Conservation (phyloP, 805 yeast species). For the Candida glaebosa region DNA sequence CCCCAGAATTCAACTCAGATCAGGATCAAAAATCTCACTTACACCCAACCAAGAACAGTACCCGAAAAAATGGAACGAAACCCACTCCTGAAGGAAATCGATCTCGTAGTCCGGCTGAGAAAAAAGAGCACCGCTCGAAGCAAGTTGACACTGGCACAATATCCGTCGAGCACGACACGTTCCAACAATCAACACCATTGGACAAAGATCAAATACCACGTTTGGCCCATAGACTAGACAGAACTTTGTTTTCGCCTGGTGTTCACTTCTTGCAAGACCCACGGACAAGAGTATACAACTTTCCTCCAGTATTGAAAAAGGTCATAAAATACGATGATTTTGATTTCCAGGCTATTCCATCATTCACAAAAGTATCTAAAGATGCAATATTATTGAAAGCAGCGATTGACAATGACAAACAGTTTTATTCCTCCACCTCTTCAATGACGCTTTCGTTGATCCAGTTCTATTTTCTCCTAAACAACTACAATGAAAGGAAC, state of each 20-base stretch:
- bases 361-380: conserved; percentile 64
- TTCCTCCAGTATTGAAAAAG: conserved; percentile 53
- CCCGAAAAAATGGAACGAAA: background rate
- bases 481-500: conserved; percentile 29
- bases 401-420: conserved; percentile 35
- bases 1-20: background rate
- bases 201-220: conserved; percentile 43
- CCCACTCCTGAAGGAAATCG: background rate
- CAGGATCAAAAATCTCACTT: background rate
- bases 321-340: conserved; percentile 66
- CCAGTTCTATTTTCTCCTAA: conserved; percentile 70
- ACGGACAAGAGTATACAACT: conserved; percentile 70
- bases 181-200: conserved; percentile 14
- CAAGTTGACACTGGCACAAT: conserved; percentile 3
- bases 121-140: background rate
- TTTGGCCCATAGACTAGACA: conserved; percentile 62
- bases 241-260: conserved; percentile 77
- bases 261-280: conserved; percentile 78
- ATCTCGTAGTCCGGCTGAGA: too few species aligned
- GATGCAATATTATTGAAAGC: conserved; percentile 52
- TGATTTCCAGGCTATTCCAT: conserved; percentile 53
- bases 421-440: conserved; percentile 77
- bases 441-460: conserved; percentile 76
- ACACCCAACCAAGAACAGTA: background rate
- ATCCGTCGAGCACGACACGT: conserved; percentile 5